Evolutionary conservation across 495 filamentous ascomycete species (phyloP), one percentile per base, ranked within the genome.

Genomic region (Daldinia concentrica): DNA sequence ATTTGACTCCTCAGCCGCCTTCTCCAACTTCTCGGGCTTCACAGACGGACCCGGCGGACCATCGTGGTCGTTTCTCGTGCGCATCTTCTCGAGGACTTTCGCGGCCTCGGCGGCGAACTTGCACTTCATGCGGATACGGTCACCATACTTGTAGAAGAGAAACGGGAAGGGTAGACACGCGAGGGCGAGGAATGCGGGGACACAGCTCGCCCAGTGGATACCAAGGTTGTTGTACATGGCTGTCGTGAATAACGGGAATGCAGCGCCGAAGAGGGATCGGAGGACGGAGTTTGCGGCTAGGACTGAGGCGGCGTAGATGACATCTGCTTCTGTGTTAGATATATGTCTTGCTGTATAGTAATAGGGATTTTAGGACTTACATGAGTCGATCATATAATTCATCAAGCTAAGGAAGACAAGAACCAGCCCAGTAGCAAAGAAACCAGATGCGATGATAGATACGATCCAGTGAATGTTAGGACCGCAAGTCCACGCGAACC

Each of bases 201-300:
- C 85, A 1, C 86, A 87, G 17, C 87, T 90, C 4, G 91, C 93
- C 93, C 92, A 94, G 82, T 94, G 91, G 66, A 91, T 89, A 64
- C 92, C 92, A 1, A 97, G 86, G 74, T 88, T 83, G 6, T 82
- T 36, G 77, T 92, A 95, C 90, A 95, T 92, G 63, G 90, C 72
- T 0, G 85, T 87, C 3, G 92, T 95, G 83, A 97, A 95, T 0
- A 97, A 83, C 2, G 93, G 93, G 82, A 97, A 95, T 0, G 86
- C 90, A n/a, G 92, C 90, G 73, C 93, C 93, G 76, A 95, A 93
- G 17, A 83, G 68, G 32, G 81, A 84, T 26, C 85, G 80, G 43
- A 95, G 79, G 4, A 94, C 88, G 15, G 89, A 85, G 79, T 92
- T 94, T 36, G 92, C 91, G 1, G 93, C 93, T 15, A 96, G 81